A percentile compares a stretch with the other conserved stretches of the same genome.
phyloP scores from a whole-genome alignment of 1,139 yeast species.

The Taphrina pruni region DNA sequence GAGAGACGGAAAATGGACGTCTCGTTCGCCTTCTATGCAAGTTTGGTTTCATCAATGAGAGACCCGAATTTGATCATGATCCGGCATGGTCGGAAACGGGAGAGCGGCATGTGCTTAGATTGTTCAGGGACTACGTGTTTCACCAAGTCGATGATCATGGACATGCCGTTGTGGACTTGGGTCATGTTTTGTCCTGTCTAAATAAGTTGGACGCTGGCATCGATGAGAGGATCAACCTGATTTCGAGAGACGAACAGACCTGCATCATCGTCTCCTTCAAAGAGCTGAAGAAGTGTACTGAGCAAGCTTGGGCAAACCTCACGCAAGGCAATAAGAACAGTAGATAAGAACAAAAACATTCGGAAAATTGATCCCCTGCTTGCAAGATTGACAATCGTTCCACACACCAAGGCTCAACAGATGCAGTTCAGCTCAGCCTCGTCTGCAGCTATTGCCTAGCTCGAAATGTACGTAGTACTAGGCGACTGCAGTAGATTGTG shows the following conservation, averaged over 20 bases:
- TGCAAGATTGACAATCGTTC: background rate
- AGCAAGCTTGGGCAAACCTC: slow-evolving; percentile 70
- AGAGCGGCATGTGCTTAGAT: slow-evolving; percentile 70
- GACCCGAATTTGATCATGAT: slow-evolving; percentile 68
- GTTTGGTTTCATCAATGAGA: slow-evolving; percentile 75
- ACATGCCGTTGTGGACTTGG: slow-evolving; percentile 76
- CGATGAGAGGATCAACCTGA: slow-evolving; percentile 78
- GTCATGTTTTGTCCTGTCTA: slow-evolving; percentile 76
- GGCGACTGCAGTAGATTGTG: too few relatives aligned
- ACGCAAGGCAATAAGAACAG: slow-evolving; percentile 24
- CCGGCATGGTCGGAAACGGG: slow-evolving; percentile 77
- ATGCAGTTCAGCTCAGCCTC: too few relatives aligned
- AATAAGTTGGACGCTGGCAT: slow-evolving; percentile 93
- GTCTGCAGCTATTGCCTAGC: too few relatives aligned
- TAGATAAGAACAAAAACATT: slow-evolving; percentile 22
- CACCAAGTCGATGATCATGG: slow-evolving; percentile 82
- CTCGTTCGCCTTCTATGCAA: slow-evolving; percentile 81
- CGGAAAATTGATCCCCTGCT: background rate
- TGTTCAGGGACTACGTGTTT: slow-evolving; percentile 84
- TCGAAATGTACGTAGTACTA: too few relatives aligned
- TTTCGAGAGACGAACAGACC: slow-evolving; percentile 80
- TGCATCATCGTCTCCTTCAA: slow-evolving; percentile 81
- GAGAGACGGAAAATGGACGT: slow-evolving; percentile 87
- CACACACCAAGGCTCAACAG: too few relatives aligned
- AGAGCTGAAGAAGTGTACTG: slow-evolving; percentile 71